Conservation (phyloP, 306 rosid species). For the Vicia sativa region DNA sequence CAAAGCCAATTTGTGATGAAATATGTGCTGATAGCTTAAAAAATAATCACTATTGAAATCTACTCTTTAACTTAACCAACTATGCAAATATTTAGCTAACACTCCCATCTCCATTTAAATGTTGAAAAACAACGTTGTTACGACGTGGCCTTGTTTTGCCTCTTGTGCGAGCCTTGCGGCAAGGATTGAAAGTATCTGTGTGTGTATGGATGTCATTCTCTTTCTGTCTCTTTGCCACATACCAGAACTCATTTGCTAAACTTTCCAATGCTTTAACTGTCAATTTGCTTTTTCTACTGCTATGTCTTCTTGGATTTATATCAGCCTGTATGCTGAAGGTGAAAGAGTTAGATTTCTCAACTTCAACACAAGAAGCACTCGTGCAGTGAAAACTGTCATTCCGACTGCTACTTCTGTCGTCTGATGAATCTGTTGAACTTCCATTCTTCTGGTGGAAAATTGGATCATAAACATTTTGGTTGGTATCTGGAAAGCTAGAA, state of each 20-base stretch:
- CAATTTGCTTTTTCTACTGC: constrained; percentile 79
- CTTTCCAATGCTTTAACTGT: constrained; percentile 76
- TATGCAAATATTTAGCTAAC: constrained; percentile 34
- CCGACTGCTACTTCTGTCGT: constrained; percentile 22
- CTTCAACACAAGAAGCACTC: background rate
- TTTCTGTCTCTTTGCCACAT: constrained; percentile 14
- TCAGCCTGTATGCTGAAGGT: constrained; percentile 1
- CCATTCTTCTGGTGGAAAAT: constrained; percentile 38
- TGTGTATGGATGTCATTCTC: constrained; percentile 29
- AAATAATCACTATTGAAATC: constrained; percentile 29
- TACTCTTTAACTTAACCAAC: constrained; percentile 31
- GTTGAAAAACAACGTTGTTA: constrained; percentile 17
- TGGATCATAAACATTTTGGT: constrained; percentile 40
- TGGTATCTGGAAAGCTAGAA: constrained; percentile 43
- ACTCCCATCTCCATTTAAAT: constrained; percentile 45
- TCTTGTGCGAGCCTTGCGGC: constrained; percentile 52
- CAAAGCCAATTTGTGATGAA: constrained; percentile 11
- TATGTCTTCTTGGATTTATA: constrained; percentile 60
- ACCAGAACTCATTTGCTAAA: constrained; percentile 59
- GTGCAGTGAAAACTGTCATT: constrained; percentile 20
- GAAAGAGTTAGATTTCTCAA: background rate
- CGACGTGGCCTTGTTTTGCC: constrained; percentile 41
- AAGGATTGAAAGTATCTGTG: constrained; percentile 39
- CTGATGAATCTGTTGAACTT: constrained; percentile 39
- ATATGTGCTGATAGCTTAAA: background rate